Base-by-base conservation (phyloP, 495 filamentous ascomycete genomes). In the Apodospora peruviana region DNA sequence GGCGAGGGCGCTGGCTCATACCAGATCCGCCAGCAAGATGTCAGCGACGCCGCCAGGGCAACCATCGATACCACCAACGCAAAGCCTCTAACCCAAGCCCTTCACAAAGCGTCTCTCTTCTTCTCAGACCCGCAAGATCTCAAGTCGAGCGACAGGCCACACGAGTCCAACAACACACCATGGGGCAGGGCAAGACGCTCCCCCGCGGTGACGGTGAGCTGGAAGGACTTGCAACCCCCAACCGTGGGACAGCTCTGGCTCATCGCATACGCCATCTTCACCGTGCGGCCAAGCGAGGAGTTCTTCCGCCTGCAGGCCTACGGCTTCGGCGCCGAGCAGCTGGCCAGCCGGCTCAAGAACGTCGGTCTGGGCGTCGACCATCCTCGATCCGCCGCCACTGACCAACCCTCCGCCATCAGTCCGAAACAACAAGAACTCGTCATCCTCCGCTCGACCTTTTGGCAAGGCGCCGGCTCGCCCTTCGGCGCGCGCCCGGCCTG, bases 391-490 rank as follows among this genome's bases (percentile, higher is more conserved):
- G 17, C 47, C 23, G 43, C 36, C 14, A 44, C 40, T 20, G 45
- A 48, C 45, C 47, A 40, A 42, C 36, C 37, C 7, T 37, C 55
- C 7, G 49, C 19, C 25, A 59, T 35, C 34, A 48, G 18, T 18
- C 21, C 39, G 11, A 21, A 23, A 22, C 39, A 21, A 23, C 19
- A 57, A 20, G 70, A 73, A 50, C 64, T 77, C 18, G 51, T 76
- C 17, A 45, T 76, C 37, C 61, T 72, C 29, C 70, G 76, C 47
- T 59, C 64, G 41, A 70, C 81, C 10, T 86, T 86, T 69, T 86
- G 82, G 82, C 83, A 86, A 54, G 82, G 82, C 35, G 83, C 83
- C 21, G 83, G 69, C 20, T 84, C 80, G 1, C 83, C 83, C 22
- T 70, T 81, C 21, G 82, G 82, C 22, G 61, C 81, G 8, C 82